Conservation (phyloP, 2,329 filamentous ascomycete genomes). For the Fusarium brachygibbosum region DNA sequence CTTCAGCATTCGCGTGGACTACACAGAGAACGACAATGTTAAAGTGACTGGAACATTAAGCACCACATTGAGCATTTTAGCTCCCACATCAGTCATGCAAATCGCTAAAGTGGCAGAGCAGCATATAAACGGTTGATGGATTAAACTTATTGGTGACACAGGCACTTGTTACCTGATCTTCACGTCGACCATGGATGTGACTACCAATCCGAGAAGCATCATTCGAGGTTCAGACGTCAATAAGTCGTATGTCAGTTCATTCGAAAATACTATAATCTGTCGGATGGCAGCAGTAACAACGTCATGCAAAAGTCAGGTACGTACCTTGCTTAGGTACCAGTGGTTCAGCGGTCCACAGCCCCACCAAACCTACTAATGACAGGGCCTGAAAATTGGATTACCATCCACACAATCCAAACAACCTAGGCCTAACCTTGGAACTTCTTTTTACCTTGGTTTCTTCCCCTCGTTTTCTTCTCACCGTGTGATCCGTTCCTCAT, state of each 20-base stretch:
- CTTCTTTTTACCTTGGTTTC: conserved; percentile 34
- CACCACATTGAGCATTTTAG: neutral
- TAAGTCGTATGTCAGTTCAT: neutral
- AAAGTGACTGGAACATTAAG: neutral
- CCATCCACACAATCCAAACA: conserved; percentile 37
- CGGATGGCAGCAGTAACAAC: conserved; percentile 13
- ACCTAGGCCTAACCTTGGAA: conserved; percentile 29
- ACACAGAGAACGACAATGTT: neutral
- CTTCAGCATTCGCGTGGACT: neutral
- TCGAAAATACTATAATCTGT: neutral
- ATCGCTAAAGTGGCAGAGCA: neutral
- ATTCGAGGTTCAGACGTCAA: neutral
- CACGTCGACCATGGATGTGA: neutral
- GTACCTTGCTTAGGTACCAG: neutral
- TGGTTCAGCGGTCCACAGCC: conserved; percentile 45
- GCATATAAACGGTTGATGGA: neutral
- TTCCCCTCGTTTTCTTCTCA: conserved; percentile 23
- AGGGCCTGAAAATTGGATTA: conserved; percentile 42
- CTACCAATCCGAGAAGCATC: neutral
- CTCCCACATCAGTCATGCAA: neutral
- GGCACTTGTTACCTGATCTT: neutral
- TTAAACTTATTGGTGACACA: neutral
- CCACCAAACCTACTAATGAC: conserved; percentile 35
- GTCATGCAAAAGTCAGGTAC: conserved; percentile 18
- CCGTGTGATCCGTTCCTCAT: conserved; percentile 29